phyloP scores from a whole-genome alignment of 768 basidiomycete species.

The Suillus fuscotomentosus region DNA sequence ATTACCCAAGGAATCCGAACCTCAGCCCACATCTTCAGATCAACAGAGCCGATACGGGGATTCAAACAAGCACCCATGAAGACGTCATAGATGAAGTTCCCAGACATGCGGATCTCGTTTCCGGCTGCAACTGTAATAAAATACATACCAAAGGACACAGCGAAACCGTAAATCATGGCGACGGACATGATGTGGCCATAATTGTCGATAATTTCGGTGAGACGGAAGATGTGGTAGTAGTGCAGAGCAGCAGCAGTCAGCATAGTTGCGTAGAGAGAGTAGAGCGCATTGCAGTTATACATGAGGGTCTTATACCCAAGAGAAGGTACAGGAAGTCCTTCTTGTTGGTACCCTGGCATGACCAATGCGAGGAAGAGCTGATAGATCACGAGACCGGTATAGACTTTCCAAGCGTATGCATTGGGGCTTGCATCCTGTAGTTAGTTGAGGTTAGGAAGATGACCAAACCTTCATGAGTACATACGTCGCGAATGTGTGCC shows the following conservation, averaged over 20 bases:
- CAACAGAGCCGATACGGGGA: conserved; percentile 86
- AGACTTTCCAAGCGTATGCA: conserved; percentile 84
- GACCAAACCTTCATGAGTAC: conserved; percentile 18
- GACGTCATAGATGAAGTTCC: conserved; percentile 89
- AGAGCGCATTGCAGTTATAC: conserved; percentile 96
- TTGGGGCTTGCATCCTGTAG: conserved; percentile 89
- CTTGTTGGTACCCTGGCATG: conserved; percentile 90
- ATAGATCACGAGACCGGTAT: conserved; percentile 83
- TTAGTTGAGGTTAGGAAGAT: not conserved
- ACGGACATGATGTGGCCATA: conserved; percentile 96
- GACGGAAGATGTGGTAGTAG: conserved; percentile 78
- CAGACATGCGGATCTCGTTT: conserved; percentile 90
- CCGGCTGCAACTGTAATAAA: conserved; percentile 74
- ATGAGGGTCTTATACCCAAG: conserved; percentile 88
- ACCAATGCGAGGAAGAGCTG: conserved; percentile 89
- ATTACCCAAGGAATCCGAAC: conserved; percentile 97
- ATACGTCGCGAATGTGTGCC: conserved; percentile 76
- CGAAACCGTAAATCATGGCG: conserved; percentile 89
- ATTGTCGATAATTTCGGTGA: conserved; percentile 94
- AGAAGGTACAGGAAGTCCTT: conserved; percentile 95
- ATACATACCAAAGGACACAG: conserved; percentile 78
- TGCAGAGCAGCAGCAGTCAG: conserved; percentile 74
- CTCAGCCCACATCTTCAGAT: conserved; percentile 99
- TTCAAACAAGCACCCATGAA: conserved; percentile 97
- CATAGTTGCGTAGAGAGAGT: conserved; percentile 81